Conservation (phyloP, 768 basidiomycete species). For the Leccinum rimulosum region DNA sequence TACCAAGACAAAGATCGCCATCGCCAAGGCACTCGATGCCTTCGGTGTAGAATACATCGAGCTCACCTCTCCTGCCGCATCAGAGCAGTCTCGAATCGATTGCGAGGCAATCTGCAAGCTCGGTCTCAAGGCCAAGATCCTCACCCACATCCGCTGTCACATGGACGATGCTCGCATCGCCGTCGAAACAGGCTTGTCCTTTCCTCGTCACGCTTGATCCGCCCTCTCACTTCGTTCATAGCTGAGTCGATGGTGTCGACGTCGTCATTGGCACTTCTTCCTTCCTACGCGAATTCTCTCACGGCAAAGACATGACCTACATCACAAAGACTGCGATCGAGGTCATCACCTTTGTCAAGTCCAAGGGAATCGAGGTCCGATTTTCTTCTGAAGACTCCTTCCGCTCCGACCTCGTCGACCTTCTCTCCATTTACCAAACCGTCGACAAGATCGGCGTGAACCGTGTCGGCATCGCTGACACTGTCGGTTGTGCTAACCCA, state of each 20-base stretch:
- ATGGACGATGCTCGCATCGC: slow-evolving; percentile 99
- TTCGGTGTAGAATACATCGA: slow-evolving; percentile 76
- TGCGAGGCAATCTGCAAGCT: slow-evolving; percentile 99
- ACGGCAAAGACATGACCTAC: slow-evolving; percentile 99
- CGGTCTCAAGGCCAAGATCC: slow-evolving; percentile 92
- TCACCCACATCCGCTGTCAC: slow-evolving; percentile 98
- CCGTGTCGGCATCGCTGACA: slow-evolving; percentile 98
- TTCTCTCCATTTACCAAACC: slow-evolving; percentile 97
- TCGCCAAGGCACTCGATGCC: slow-evolving; percentile 95
- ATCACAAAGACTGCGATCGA: slow-evolving; percentile 99
- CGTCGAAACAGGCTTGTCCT: slow-evolving; percentile 86
- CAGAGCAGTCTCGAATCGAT: slow-evolving; percentile 89
- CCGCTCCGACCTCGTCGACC: slow-evolving; percentile 98
- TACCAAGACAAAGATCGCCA: slow-evolving; percentile 99
- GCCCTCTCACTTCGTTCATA: slow-evolving; percentile 27
- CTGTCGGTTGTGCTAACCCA: slow-evolving; percentile 98
- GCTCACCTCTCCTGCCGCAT: slow-evolving; percentile 96
- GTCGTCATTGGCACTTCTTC: slow-evolving; percentile 99
- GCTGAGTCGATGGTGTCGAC: slow-evolving; percentile 98
- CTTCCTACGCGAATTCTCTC: slow-evolving; percentile 98
- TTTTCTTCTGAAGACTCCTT: slow-evolving; percentile 99
- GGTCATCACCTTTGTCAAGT: slow-evolving; percentile 99
- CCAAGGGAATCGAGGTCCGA: slow-evolving; percentile 98
- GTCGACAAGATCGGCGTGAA: slow-evolving; percentile 99
- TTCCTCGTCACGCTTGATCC: not conserved